Percentiles rank a stretch among this genome's conserved stretches.
Conservation (phyloP, 495 filamentous ascomycete genomes). For the Penicillium paxilli region DNA sequence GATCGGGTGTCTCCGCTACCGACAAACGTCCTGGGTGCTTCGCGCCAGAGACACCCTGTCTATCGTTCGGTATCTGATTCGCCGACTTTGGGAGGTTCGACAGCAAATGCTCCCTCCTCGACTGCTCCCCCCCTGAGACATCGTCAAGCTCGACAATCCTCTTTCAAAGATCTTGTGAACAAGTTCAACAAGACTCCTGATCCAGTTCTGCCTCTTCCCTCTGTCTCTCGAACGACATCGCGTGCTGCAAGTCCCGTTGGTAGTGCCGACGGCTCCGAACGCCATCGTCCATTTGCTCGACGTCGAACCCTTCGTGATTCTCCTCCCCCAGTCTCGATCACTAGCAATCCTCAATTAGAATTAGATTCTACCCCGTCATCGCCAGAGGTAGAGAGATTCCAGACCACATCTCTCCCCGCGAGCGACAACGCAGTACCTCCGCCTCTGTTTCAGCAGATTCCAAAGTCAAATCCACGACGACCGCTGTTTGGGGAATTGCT, state of each 20-base stretch:
- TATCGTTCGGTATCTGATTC: conserved; percentile 41
- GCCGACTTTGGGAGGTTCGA: conserved; percentile 20
- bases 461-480: conserved; percentile 28
- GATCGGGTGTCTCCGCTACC: conserved; percentile 31
- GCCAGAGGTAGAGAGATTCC: conserved; percentile 1
- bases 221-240: conserved; percentile 34
- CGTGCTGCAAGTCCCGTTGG: conserved; percentile 34
- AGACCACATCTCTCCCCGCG: background rate
- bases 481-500: conserved; percentile 56
- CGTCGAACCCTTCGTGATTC: conserved; percentile 26
- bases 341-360: conserved; percentile 5
- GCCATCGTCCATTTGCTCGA: conserved; percentile 29
- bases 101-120: conserved; percentile 16
- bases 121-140: conserved; percentile 26
- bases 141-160: conserved; percentile 48
- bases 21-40: conserved; percentile 24
- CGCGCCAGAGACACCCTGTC: conserved; percentile 25
- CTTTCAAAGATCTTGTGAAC: conserved; percentile 62
- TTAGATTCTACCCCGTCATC: conserved; percentile 14
- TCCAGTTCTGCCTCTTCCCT: conserved; percentile 51
- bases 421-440: conserved; percentile 12
- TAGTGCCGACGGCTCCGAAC: conserved; percentile 25
- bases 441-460: conserved; percentile 21
- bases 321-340: conserved; percentile 5
- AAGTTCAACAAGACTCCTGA: conserved; percentile 60